These are phyloP conservation scores for Hirsutella minnesotensis DNA, from an alignment of 2,329 filamentous ascomycete species.

Conservation along the genomic window DNA sequence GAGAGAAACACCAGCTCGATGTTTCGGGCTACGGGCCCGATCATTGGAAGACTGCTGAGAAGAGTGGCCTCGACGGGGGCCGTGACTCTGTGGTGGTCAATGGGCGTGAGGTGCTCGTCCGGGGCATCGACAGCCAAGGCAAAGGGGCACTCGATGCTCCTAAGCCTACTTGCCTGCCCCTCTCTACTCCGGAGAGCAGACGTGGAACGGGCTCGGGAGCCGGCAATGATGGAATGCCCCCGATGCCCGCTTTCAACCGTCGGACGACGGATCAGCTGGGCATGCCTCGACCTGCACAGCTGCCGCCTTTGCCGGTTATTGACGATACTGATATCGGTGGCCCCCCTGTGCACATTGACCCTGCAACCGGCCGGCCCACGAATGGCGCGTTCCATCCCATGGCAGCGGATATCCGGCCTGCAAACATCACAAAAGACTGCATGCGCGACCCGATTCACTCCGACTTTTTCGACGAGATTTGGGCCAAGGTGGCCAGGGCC, in stretches of 20 bases:
- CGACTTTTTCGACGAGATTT: slow-evolving; percentile 75
- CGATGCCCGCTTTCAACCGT: slow-evolving; percentile 39
- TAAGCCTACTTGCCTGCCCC: slow-evolving; percentile 19
- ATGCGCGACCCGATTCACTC: slow-evolving; percentile 84
- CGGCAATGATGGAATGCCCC: slow-evolving; percentile 35
- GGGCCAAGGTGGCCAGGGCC: slow-evolving; percentile 79
- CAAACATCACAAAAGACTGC: slow-evolving; percentile 74
- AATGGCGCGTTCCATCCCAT: slow-evolving; percentile 36
- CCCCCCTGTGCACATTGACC: slow-evolving; percentile 46
- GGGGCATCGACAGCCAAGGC: slow-evolving; percentile 51
- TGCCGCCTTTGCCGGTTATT: slow-evolving; percentile 54
- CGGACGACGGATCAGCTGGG: slow-evolving; percentile 56
- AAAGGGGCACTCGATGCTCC: slow-evolving; percentile 41
- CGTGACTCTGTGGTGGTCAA: slow-evolving; percentile 61
- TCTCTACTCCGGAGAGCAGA: slow-evolving; percentile 15
- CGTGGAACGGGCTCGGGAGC: slow-evolving; percentile 19
- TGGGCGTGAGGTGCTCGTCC: slow-evolving; percentile 60
- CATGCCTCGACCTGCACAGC: slow-evolving; percentile 54
- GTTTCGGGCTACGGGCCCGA: slow-evolving; percentile 70
- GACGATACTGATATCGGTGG: slow-evolving; percentile 80
- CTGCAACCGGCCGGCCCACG: slow-evolving; percentile 34
- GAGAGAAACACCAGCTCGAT: slow-evolving; percentile 56
- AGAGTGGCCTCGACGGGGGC: slow-evolving; percentile 47
- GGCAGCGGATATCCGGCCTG: slow-evolving; percentile 58
- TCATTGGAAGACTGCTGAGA: slow-evolving; percentile 56